These are phyloP conservation scores for Quercus robur DNA, from an alignment of 306 rosid species.

Conservation along the genomic window DNA sequence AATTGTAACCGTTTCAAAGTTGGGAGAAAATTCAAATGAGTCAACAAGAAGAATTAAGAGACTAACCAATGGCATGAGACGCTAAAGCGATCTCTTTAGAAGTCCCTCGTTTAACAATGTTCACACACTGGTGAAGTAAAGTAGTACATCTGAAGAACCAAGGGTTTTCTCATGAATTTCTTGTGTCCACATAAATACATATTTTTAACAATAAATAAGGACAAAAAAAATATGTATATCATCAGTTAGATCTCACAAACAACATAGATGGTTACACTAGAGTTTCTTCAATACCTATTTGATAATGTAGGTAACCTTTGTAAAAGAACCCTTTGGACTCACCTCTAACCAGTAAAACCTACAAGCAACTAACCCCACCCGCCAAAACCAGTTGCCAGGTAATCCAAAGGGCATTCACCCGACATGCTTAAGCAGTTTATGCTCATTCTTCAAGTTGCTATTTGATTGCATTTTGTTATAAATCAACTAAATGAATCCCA, in stretches of 20 bases:
- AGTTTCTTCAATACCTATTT: neutral
- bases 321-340: too few species aligned
- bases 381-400: too few species aligned
- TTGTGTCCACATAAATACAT: neutral
- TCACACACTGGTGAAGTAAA: conserved; percentile 76
- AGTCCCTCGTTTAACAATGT: conserved; percentile 74
- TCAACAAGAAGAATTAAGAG: conserved; percentile 9
- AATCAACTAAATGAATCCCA: neutral
- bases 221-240: neutral
- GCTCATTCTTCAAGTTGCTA: neutral
- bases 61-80: conserved; percentile 74
- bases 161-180: neutral
- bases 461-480: neutral
- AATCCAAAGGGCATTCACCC: too few species aligned
- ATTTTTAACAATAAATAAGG: neutral
- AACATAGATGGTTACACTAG: neutral
- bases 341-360: too few species aligned
- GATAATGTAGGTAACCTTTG: too few species aligned
- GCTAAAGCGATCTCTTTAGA: conserved; percentile 78
- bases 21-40: neutral
- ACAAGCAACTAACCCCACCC: too few species aligned
- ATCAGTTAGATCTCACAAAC: neutral
- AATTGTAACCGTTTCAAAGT: neutral
- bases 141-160: conserved; percentile 70
- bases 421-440: too few species aligned